Evolutionary conservation across 1,139 yeast species (phyloP), one percentile per base, ranked within the genome.

Genomic region (Suhomyces guaymorum): DNA sequence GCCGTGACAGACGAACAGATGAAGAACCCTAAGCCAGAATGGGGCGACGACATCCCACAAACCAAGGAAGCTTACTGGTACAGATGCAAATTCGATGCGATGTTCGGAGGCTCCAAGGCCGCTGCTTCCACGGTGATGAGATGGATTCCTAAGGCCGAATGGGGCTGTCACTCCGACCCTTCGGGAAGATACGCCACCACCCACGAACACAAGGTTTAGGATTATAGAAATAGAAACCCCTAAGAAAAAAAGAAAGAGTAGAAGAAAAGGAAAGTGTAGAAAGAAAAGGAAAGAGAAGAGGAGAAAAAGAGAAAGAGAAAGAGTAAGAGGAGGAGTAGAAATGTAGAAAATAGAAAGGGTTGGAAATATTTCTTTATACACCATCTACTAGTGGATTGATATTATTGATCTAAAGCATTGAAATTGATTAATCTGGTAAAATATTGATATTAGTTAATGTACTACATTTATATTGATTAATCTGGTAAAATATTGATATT

Each of bases 51-150:
- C 61, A 69, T 89, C 38, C 98, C 99, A 59, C 80, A 89, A 46
- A 92, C 98, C 38, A 92, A 94, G 77, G 99, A 92, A 74, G 98
- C 98, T 35, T 92, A 88, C 80, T 92, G 96, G 95, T 92, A 92
- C 79, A 82, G 99, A 75, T 75, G 83, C 60, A 86, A 89, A 77
- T 92, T 92, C 59, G 98, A 94, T 64, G 94, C 86, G 54, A 69
- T 88, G 54, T 92, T 89, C 82, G 55, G 59, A 39, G 82, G 88
- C 40, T 80, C 84, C 52, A 76, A 80, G 62, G 92, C 96, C 51
- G 98, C 96, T 51, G 97, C 97, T 44, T 70, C 81, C 30, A 92
- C 98, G 15, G 98, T 92, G 43, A 89, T 87, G 96, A 84, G 98
- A 77, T 92, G 99, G 99, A 72, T 92, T 65, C 99, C 99, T 61